Evolutionary conservation across 1,284 basidiomycete genomes (phyloP), one percentile per base, ranked within the genome.

Genomic region (Volvariella surrecta): DNA sequence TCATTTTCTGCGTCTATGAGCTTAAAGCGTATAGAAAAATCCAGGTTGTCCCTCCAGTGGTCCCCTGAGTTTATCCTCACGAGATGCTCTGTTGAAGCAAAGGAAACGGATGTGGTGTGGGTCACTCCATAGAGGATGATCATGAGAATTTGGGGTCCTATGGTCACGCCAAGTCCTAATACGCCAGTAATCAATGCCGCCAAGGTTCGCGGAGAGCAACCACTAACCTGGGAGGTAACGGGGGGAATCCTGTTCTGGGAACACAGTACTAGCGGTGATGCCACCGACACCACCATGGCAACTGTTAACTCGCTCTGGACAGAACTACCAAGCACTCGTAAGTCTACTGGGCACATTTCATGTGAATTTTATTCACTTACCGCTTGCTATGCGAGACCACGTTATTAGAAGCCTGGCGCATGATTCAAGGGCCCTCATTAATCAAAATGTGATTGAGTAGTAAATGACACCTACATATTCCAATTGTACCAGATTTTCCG

Each of bases 361-460:
- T 37, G 16, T 32, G 38, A 35, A 44, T 31, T 19, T 16, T 1
- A 20, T 32, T 6, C 11, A 43, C 45, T 24, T 47, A 62, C 63
- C 58, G 58, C 56, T 67, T 69, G 42, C 64, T 66, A 41, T 70
- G 67, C 6, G 66, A 64, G 6, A 66, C 66, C 4, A 70, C 67
- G 47, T 72, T 72, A 45, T 70, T 70, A 4, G 65, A 60, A 42
- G 61, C 57, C 66, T 70, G 44, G 18, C n/a, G 41, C 35, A 21
- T 28, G n/a, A 35, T 15, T 35, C 15, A 15, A 35, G 4, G 18
- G 30, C 30, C 9, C 30, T n/a, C 4, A 30, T 30, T 37, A 43
- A 28, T 46, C 39, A 48, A n/a, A 32, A 18, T 20, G 6, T 34
- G 20, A 13, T 7, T 30, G 22, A 24, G 18, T 3, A 30, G 20